Conservation (phyloP, 768 basidiomycete genomes). For the Boletus patriciae region DNA sequence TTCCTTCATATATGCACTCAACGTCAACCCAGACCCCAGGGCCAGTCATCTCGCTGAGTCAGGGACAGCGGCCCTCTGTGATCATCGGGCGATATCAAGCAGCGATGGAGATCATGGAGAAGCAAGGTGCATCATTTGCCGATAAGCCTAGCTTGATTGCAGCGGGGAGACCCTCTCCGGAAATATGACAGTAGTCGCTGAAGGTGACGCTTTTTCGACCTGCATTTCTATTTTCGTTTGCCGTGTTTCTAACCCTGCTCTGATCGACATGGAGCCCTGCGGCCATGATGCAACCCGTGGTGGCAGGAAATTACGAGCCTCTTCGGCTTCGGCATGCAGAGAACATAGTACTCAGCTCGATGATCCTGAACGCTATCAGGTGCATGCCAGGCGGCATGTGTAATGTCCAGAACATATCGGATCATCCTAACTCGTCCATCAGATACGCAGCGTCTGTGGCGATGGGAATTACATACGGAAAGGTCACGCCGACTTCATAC, state of each 20-base stretch:
- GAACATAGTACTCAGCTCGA: slow-evolving; percentile 2
- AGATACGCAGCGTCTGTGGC: slow-evolving; percentile 8
- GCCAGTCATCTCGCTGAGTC: neutral
- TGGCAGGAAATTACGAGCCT: slow-evolving; percentile 3
- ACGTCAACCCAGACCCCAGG: too few relatives aligned
- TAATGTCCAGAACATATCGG: too few relatives aligned
- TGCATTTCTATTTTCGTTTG: neutral
- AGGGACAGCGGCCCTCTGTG: slow-evolving; percentile 4
- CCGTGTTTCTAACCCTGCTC: neutral
- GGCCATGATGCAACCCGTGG: slow-evolving; percentile 3
- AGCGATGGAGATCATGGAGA: slow-evolving; percentile 15
- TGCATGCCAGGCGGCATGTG: slow-evolving; percentile 4
- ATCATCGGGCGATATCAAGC: slow-evolving; percentile 8
- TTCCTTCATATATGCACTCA: neutral
- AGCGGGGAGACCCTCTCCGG: slow-evolving; percentile 8
- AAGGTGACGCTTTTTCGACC: neutral
- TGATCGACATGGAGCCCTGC: neutral
- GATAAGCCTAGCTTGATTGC: slow-evolving; percentile 5
- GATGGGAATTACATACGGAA: slow-evolving; percentile 3
- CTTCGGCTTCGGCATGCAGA: slow-evolving; percentile 6
- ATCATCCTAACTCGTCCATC: neutral
- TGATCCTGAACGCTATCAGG: slow-evolving; percentile 7
- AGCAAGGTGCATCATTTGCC: slow-evolving; percentile 6
- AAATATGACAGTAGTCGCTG: slow-evolving; percentile 5
- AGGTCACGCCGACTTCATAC: slow-evolving; percentile 6